Evolutionary conservation across 2,329 filamentous ascomycete species (phyloP), one percentile per base, ranked within the genome.

Genomic region (Epichloe bromicola): DNA sequence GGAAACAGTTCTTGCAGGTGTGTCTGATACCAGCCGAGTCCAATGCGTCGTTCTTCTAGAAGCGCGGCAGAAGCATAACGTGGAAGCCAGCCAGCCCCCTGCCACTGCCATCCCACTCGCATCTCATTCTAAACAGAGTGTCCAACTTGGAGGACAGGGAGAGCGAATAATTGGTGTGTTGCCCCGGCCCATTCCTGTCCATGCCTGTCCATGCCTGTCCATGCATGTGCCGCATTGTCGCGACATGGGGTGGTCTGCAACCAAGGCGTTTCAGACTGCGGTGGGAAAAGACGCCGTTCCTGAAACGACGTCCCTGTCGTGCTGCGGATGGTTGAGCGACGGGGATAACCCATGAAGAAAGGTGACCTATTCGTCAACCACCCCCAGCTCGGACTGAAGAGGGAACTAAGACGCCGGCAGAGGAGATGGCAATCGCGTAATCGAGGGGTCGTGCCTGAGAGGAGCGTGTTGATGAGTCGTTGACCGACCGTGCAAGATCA

Each of bases 261-360:
- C 49, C 55, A 41, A 23, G 46, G 54, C 55, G 61, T 63, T 63
- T 62, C 61, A 56, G 55, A 45, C 57, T 53, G 56, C 55, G 58
- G 57, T 57, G 56, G 58, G 56, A 56, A 60, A 58, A 59, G 59
- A 58, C 54, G 52, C 57, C 51, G 60, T 62, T 60, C 59, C 59
- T 61, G 60, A 61, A 61, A 61, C 60, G 57, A 55, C 52, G 47
- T 19, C 30, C 30, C 44, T 36, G 44, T 46, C 19, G 33, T 47
- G 14, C 23, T n/a, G 33, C 10, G 12, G 44, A 37, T 34, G 17
- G 17, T 6, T 15, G 33, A n/a, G 33, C 42, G 20, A 12, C 33
- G 12, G 33, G 20, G 23, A 26, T 33, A 10, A 34, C 15, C 23
- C 23, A 15, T 8, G 42, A 20, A 15, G 23, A n/a, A 40, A 40